These are phyloP conservation scores for Angomonas ambiguus DNA, from an alignment of 208 protist species.

Conservation along the genomic window DNA sequence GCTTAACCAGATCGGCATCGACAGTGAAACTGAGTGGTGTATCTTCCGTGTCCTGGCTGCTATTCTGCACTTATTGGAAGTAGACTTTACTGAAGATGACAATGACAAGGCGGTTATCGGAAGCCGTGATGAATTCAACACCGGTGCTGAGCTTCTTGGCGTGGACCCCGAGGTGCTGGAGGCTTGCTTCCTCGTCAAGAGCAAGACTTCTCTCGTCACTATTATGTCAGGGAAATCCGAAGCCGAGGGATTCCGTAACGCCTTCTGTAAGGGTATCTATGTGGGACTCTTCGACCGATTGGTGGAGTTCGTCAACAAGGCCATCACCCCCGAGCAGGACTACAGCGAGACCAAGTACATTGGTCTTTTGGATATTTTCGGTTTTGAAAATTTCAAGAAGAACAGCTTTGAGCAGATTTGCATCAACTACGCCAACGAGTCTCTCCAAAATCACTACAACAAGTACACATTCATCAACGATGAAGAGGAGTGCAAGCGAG, in stretches of 20 bases:
- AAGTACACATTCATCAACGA: conserved; percentile 94
- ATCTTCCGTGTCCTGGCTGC: conserved; percentile 89
- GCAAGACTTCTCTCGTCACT: conserved; percentile 65
- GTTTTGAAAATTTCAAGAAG: conserved; percentile 93
- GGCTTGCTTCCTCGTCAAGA: conserved; percentile 79
- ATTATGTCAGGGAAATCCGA: conserved; percentile 73
- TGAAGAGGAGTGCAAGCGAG: conserved; percentile 85
- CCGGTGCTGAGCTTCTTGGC: conserved; percentile 58
- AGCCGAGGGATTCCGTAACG: conserved; percentile 75
- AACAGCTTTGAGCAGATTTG: conserved; percentile 98
- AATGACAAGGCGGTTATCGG: conserved; percentile 72
- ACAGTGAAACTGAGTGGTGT: conserved; percentile 31
- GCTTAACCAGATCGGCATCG: conserved; percentile 66
- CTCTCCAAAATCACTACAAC: conserved; percentile 97
- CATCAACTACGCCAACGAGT: conserved; percentile 98
- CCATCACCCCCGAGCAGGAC: conserved; percentile 54
- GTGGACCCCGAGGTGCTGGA: conserved; percentile 47
- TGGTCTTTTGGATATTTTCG: conserved; percentile 95
- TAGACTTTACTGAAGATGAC: conserved; percentile 76
- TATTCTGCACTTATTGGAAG: conserved; percentile 92
- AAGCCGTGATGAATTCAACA: conserved; percentile 33
- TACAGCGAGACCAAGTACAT: conserved; percentile 77
- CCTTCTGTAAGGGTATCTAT: conserved; percentile 90
- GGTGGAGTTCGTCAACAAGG: conserved; percentile 79
- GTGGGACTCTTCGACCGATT: conserved; percentile 86